phyloP scores from a whole-genome alignment of 2,329 filamentous ascomycete genomes.

The Scolecobasidium constrictum region DNA sequence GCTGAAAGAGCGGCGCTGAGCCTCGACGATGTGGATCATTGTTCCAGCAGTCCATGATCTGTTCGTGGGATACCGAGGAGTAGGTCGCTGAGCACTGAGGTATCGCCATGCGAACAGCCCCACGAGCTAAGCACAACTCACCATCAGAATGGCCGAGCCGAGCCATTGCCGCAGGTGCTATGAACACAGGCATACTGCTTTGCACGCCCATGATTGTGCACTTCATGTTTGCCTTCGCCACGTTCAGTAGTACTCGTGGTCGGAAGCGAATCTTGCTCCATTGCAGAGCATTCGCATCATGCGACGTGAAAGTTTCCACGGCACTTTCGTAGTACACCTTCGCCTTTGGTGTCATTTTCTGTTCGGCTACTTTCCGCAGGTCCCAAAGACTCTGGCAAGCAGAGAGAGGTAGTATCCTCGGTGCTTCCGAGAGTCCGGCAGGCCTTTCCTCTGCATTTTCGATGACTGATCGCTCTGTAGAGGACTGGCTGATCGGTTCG shows the following conservation, averaged over 20 bases:
- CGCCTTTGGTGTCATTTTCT: conserved; percentile 25
- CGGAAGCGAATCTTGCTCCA: conserved; percentile 25
- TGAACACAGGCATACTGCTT: conserved; percentile 26
- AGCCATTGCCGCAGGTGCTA: conserved; percentile 26
- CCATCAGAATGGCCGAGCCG: conserved; percentile 24
- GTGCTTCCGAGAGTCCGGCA: conserved; percentile 11
- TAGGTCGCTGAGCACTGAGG: conserved; percentile 26
- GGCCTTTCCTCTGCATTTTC: conserved; percentile 17
- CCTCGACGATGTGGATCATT: conserved; percentile 13
- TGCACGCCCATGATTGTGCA: conserved; percentile 24
- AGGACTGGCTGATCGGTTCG: conserved; percentile 13
- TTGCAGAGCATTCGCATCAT: conserved; percentile 21
- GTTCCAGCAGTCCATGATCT: conserved; percentile 22
- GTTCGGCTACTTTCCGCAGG: conserved; percentile 30
- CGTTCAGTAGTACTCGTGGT: conserved; percentile 24
- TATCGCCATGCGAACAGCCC: conserved; percentile 22
- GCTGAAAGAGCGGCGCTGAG: conserved; percentile 24
- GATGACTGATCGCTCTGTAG: conserved; percentile 15
- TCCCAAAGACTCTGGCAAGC: conserved; percentile 36
- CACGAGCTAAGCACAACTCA: conserved; percentile 24
- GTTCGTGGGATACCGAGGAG: conserved; percentile 19
- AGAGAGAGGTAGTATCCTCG: conserved; percentile 31
- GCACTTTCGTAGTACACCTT: conserved; percentile 38
- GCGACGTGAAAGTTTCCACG: conserved; percentile 26
- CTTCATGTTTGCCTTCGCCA: conserved; percentile 20